Conservation (phyloP, 345 rosid genomes). For the Arabis hirsuta region DNA sequence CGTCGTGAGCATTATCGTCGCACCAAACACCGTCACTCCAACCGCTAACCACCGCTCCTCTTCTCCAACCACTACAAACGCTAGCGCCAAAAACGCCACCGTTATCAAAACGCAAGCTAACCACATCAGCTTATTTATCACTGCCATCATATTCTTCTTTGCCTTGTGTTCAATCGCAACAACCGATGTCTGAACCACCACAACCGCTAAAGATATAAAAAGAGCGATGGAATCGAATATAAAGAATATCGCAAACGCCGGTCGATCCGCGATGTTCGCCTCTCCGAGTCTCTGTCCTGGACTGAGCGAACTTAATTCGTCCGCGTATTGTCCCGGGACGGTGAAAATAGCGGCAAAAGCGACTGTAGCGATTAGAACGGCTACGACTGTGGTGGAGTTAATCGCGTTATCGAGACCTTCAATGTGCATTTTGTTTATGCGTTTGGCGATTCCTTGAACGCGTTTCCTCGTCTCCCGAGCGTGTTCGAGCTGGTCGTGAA, state of each 20-base stretch:
- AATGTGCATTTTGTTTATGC: constrained; percentile 78
- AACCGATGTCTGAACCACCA: constrained; percentile 93
- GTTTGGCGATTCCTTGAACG: constrained; percentile 88
- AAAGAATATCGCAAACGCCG: constrained; percentile 77
- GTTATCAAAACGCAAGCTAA: constrained; percentile 83
- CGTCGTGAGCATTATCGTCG: constrained; percentile 83
- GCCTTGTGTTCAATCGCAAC: constrained; percentile 93
- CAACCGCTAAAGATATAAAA: constrained; percentile 92
- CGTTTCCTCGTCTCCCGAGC: constrained; percentile 82
- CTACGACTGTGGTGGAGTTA: constrained; percentile 93
- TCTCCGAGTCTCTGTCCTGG: constrained; percentile 67
- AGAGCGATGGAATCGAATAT: constrained; percentile 84
- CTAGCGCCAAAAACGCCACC: constrained; percentile 75
- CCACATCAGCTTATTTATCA: constrained; percentile 96
- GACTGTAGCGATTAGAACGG: constrained; percentile 89
- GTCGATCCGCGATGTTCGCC: constrained; percentile 72
- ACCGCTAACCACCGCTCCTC: constrained; percentile 77
- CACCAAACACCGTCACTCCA: constrained; percentile 77
- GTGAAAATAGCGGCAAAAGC: constrained; percentile 96
- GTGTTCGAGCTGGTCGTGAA: constrained; percentile 89
- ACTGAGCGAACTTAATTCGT: constrained; percentile 47
- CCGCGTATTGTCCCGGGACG: constrained; percentile 86
- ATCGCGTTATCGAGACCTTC: constrained; percentile 96
- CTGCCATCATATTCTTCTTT: constrained; percentile 93
- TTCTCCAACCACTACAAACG: constrained; percentile 83